A percentile compares a stretch with the other conserved stretches of the same genome.
These are phyloP conservation scores for Plectosphaerella sp. DNA, from an alignment of 2,329 filamentous ascomycete genomes.

Conservation along the genomic window DNA sequence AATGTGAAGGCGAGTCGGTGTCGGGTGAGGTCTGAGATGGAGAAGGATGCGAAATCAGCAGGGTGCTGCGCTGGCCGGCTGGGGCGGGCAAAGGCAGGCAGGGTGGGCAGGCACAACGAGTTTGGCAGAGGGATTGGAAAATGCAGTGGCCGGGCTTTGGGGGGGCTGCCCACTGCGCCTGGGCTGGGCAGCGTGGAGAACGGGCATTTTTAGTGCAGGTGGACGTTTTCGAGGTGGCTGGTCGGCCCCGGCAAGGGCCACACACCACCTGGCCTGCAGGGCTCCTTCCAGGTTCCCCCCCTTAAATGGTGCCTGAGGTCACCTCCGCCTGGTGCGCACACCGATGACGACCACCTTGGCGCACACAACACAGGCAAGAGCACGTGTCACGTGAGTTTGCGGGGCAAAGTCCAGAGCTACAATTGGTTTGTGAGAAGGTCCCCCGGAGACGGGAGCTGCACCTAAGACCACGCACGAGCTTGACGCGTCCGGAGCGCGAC, in stretches of 20 bases:
- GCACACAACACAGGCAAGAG: not conserved
- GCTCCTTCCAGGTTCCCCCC: not conserved
- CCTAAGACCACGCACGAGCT: constrained; percentile 5
- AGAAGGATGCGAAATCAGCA: constrained; percentile 1
- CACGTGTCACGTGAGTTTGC: constrained; percentile 9
- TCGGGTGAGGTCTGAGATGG: not conserved
- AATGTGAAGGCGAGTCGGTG: not conserved
- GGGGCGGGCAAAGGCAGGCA: not conserved
- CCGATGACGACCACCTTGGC: constrained; percentile 6
- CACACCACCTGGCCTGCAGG: constrained; percentile 3
- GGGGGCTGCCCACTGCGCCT: not conserved
- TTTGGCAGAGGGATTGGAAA: not conserved
- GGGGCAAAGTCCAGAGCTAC: not conserved
- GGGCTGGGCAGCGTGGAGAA: not conserved
- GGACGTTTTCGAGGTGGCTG: not conserved
- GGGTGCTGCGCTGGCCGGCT: not conserved
- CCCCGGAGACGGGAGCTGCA: not conserved
- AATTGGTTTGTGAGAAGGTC: constrained; percentile 7
- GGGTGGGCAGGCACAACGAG: not conserved
- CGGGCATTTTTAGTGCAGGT: constrained; percentile 1
- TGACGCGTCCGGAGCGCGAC: constrained; percentile 11
- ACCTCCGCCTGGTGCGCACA: not conserved
- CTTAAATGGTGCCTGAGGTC: not conserved
- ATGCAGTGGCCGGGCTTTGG: not conserved
- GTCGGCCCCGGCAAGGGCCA: not conserved